Base-by-base conservation (phyloP, 805 yeast species). In the Starmerella davenportii region DNA sequence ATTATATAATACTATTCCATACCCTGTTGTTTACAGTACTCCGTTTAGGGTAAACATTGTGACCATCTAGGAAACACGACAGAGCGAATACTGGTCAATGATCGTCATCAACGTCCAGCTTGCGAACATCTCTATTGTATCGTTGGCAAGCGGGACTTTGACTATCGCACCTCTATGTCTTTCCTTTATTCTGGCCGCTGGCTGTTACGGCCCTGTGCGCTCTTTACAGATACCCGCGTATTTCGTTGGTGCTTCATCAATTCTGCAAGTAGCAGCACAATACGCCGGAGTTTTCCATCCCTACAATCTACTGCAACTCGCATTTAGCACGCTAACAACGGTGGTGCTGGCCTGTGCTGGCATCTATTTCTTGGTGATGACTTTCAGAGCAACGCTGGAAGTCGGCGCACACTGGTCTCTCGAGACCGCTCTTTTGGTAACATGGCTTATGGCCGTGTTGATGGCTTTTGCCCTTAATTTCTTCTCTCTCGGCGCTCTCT, bases 21-120 rank as follows among this genome's bases (percentile, higher is more conserved):
- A 15, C 37, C 40, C 40, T 37, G 31, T 32, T 37, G 40, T 37
- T 37, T 37, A 37, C 40, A n/a, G 21, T 17, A 5, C 4, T 5
- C 7, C 30, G 16, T 7, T 13, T 7, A 14, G n/a, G 16, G 27
- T 21, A 21, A 36, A 30, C 36, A 28, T n/a, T 5, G 18, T 36
- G 7, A 8, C 34, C 9, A 29, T n/a, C 19, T 30, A 8, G 13
- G 29, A 7, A 15, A n/a, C 15, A 7, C 19, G n/a, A 14, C 36
- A 30, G 19, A 7, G 7, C 28, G 37, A 14, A 11, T 13, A 29
- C 21, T 28, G 14, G 21, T 9, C 13, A 7, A 47, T 47, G 50
- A 43, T 53, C 17, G 45, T 39, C 7, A 49, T 53, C 5, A 47
- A 52, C 30, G 43, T 53, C 13, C 49, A 50, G 37, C 38, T 53